Conservation (phyloP, 495 filamentous ascomycete species). For the Neurospora tetrasperma region DNA sequence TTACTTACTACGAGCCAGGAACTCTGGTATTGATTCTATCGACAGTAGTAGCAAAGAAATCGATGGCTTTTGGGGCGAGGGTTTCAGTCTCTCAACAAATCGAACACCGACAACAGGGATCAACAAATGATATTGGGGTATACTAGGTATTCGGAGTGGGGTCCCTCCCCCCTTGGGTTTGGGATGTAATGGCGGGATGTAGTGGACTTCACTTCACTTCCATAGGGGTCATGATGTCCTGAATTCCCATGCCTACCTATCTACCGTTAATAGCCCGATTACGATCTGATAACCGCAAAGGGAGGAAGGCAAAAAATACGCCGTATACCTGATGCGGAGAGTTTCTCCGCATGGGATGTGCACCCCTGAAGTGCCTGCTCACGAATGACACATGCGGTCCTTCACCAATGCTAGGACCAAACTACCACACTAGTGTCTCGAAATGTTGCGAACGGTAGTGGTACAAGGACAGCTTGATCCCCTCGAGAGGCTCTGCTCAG, state of each 20-base stretch:
- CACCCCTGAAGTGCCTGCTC: not conserved
- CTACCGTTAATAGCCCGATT: not conserved
- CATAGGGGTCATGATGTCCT: not conserved
- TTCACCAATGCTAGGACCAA: not conserved
- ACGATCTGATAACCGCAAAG: not conserved
- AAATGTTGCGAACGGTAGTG: conserved; percentile 39
- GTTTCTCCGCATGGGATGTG: not conserved
- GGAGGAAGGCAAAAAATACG: not conserved
- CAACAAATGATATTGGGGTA: not conserved
- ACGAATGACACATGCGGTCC: not conserved
- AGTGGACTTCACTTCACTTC: too few relatives aligned
- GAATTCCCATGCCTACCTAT: not conserved
- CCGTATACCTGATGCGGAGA: not conserved
- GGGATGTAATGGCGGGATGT: not conserved
- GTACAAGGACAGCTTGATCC: conserved; percentile 48
- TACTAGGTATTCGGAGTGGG: not conserved
- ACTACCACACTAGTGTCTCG: conserved; percentile 46
- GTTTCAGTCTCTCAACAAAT: not conserved
- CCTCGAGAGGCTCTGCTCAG: conserved; percentile 53
- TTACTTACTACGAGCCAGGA: not conserved
- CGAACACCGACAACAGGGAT: not conserved
- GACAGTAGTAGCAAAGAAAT: not conserved
- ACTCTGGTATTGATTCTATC: not conserved
- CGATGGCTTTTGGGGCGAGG: not conserved
- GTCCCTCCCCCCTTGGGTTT: not conserved